These are phyloP conservation scores for Lentinula boryana DNA, from an alignment of 768 basidiomycete species.

Conservation along the genomic window DNA sequence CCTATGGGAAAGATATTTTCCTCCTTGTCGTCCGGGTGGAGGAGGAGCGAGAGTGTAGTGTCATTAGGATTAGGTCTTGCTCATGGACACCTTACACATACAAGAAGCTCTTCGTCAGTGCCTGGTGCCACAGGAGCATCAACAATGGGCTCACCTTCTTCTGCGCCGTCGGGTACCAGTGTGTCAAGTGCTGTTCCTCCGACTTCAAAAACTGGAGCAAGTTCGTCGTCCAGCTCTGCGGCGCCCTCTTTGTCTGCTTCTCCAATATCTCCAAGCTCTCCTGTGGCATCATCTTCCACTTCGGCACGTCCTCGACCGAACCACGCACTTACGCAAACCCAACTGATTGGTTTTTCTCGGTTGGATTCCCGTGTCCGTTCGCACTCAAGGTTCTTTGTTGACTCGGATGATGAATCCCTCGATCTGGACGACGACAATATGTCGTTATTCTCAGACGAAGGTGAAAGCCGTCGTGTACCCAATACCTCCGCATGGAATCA, in stretches of 20 bases:
- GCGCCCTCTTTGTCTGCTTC: background rate
- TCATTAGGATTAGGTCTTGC: background rate
- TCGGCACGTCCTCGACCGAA: background rate
- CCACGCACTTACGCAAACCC: background rate
- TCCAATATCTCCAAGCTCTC: background rate
- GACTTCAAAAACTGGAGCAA: background rate
- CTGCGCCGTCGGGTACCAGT: background rate
- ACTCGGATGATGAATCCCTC: background rate
- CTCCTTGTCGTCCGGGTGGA: background rate
- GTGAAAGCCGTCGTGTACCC: background rate
- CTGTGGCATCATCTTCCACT: background rate
- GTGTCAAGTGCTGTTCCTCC: background rate
- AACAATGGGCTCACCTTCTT: background rate
- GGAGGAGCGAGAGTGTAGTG: background rate
- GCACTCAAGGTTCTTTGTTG: background rate
- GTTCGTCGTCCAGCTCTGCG: background rate
- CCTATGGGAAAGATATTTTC: constrained; percentile 4
- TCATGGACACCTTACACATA: background rate
- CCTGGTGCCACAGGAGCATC: background rate
- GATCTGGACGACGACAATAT: background rate
- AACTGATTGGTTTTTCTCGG: too few relatives aligned
- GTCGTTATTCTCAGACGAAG: background rate
- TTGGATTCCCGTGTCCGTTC: background rate
- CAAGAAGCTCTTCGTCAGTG: background rate
- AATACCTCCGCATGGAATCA: background rate